Evolutionary conservation across 1,284 basidiomycete species (phyloP), one percentile per base, ranked within the genome.

Genomic region (Rhizopogon hawkerae): DNA sequence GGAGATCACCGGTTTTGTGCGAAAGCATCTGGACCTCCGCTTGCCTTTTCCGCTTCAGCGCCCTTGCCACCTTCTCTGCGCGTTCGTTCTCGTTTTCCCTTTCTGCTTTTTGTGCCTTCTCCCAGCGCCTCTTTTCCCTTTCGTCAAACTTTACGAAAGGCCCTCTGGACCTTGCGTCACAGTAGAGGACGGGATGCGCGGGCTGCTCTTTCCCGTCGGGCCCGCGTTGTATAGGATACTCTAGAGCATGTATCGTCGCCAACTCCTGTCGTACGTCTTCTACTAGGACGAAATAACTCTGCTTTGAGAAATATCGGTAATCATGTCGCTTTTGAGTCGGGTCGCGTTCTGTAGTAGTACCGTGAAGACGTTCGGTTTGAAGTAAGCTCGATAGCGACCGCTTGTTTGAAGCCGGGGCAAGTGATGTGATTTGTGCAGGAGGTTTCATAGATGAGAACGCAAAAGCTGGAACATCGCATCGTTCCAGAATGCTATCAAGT

Each of bases 251-350:
- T 48, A 90, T 76, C 1, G 87, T 84, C 5, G 85, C 81, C 10
- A 87, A 65, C 55, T 93, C 86, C 52, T 86, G 80, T 5, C 79
- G 83, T 52, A 92, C 79, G 60, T 98, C 96, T 64, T 98, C 94
- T 23, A 98, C 81, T 36, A 98, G 77, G 26, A 98, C 75, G 65
- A 91, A 97, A 63, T 78, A 84, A 49, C 78, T 82, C 42, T 79
- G 77, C 48, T 85, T 83, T 26, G 80, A 72, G 68, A 98, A 98
- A 67, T 98, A 99, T 56, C 81, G 81, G 62, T 82, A 93, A 67
- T 95, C 92, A 53, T 88, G 81, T 41, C 93, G 81, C 50, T 83
- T 88, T 47, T 94, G 89, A 9, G 79, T 83, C 1, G 91, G 84
- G 67, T 98, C 96, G 35, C 94, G 85, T 70, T 99, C 96, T 23